Percentiles rank a stretch among this genome's conserved stretches.
phyloP scores from a whole-genome alignment of 257 asterid species.

The Jaltomata sinuosa region DNA sequence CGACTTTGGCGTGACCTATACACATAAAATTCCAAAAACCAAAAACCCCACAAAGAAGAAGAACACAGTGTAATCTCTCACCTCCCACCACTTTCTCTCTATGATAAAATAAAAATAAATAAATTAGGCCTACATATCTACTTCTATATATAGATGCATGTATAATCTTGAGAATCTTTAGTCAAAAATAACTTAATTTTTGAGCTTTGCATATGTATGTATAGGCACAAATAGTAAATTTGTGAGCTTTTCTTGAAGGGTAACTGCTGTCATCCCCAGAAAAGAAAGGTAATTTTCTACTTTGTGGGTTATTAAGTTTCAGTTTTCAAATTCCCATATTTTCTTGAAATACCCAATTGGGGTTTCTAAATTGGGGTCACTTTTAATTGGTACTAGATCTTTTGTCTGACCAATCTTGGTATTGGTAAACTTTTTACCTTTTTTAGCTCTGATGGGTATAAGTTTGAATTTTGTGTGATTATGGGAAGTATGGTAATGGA shows the following conservation, averaged over 20 bases:
- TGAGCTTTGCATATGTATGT: not conserved
- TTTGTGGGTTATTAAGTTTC: not conserved
- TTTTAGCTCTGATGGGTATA: not conserved
- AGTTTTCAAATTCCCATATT: not conserved
- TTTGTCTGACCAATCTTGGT: not conserved
- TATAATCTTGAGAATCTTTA: not conserved
- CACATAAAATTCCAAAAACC: constrained; percentile 13
- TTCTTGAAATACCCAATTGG: constrained; percentile 5
- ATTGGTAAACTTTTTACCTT: not conserved
- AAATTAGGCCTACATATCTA: not conserved
- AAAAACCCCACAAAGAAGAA: not conserved
- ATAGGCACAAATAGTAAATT: not conserved
- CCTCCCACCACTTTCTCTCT: not conserved
- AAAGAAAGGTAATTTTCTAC: not conserved
- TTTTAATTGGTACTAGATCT: not conserved
- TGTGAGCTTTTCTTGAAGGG: not conserved
- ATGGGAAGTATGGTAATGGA: not conserved
- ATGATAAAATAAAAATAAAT: not conserved
- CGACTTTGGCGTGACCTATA: constrained; percentile 35
- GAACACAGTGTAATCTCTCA: not conserved
- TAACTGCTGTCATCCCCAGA: not conserved
- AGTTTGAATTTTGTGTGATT: not conserved
- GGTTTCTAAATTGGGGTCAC: constrained; percentile 4
- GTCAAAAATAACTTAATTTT: not conserved
- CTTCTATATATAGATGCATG: not conserved